phyloP scores from a whole-genome alignment of 306 rosid genomes.

The Prunus mira region DNA sequence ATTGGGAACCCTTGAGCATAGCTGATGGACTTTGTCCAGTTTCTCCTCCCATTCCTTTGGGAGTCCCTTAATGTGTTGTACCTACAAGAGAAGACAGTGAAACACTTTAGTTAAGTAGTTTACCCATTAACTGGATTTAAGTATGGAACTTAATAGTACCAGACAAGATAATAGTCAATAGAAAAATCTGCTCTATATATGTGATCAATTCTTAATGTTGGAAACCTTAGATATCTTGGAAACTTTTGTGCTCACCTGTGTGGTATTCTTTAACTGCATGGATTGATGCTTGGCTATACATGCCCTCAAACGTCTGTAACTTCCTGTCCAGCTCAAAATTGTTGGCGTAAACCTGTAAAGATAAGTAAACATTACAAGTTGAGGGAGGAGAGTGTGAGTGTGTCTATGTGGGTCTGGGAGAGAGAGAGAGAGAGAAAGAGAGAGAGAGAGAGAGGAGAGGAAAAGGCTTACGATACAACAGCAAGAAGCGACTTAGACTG shows the following conservation, averaged over 20 bases:
- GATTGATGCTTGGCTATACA: slow-evolving; percentile 80
- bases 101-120: not conserved
- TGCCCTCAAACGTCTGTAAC: slow-evolving; percentile 72
- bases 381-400: not conserved
- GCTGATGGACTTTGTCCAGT: slow-evolving; percentile 58
- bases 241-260: slow-evolving; percentile 46
- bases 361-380: slow-evolving; percentile 2
- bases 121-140: not conserved
- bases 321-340: slow-evolving; percentile 72
- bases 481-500: slow-evolving; percentile 60
- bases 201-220: too few relatives aligned
- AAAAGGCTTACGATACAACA: slow-evolving; percentile 53
- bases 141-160: not conserved
- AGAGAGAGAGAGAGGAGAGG: not conserved
- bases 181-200: not conserved
- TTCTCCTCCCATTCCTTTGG: slow-evolving; percentile 71
- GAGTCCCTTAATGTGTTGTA: slow-evolving; percentile 62
- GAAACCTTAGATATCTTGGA: not conserved
- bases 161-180: not conserved
- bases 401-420: not conserved
- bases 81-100: slow-evolving; percentile 29
- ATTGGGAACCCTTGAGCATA: slow-evolving; percentile 65
- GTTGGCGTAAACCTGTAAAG: slow-evolving; percentile 67
- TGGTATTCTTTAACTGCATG: slow-evolving; percentile 59
- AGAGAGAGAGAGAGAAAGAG: not conserved